Evolutionary conservation across 441 rosid species (phyloP).

Genomic region (Bocquillonia castaneifolia): DNA sequence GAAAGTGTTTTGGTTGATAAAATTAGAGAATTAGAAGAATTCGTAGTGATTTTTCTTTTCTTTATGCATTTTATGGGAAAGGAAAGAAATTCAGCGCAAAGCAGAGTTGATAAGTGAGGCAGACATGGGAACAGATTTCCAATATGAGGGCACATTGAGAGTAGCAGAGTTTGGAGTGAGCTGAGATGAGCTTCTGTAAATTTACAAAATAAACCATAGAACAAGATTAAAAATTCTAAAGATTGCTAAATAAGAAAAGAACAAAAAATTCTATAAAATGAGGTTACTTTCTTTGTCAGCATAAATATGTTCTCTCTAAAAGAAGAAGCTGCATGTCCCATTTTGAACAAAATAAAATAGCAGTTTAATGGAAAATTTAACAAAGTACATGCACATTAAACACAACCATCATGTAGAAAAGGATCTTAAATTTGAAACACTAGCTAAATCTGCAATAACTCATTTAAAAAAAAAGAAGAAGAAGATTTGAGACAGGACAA

Average conservation of each 20-base stretch:
- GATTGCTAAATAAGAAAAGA: not conserved
- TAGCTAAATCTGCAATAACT: conserved; percentile 6
- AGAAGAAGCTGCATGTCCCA: not conserved
- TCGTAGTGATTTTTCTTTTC: not conserved
- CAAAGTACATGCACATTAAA: too few relatives aligned
- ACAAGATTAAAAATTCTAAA: not conserved
- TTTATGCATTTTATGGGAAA: not conserved
- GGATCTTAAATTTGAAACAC: not conserved
- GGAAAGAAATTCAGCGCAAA: not conserved
- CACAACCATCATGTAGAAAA: not conserved
- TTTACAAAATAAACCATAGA: not conserved
- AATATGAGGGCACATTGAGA: not conserved
- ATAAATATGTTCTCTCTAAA: not conserved
- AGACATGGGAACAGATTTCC: not conserved
- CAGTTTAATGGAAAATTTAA: not conserved
- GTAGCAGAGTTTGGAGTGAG: not conserved
- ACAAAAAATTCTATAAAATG: not conserved
- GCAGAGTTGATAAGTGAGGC: not conserved
- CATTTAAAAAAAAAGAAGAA: conserved; percentile 17
- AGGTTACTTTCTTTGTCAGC: not conserved
- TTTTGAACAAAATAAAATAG: not conserved
- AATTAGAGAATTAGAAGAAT: not conserved
- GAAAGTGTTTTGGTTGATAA: not conserved
- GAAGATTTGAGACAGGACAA: conserved; percentile 22
- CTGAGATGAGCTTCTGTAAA: not conserved